Evolutionary conservation across 352 stramenopile genomes (phyloP), one percentile per base, ranked within the genome.

Genomic region (Globisporangium spiculum): DNA sequence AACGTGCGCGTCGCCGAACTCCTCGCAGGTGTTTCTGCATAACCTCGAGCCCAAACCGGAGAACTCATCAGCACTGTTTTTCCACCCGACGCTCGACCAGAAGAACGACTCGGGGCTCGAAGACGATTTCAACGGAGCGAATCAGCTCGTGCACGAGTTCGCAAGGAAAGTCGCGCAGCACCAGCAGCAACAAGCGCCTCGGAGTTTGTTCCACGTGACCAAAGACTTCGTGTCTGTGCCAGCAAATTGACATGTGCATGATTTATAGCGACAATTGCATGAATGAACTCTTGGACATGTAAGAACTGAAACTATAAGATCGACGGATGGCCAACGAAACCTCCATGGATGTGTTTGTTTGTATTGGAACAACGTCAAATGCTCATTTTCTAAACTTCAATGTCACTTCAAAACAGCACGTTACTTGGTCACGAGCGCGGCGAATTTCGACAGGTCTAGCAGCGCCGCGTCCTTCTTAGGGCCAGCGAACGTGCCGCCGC

Each of bases 31-130:
- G 14, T 93, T 93, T 58, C 70, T 93, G 22, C 70, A 73, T 20
- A 75, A 67, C 14, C 75, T 92, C 3, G 83, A 90, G 63, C 72
- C 78, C 7, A 79, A 75, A 30, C 75, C 83, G 0, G 66, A 74
- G 66, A 86, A 91, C 61, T 90, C 83, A 48, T 91, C 80, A 0
- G 75, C 80, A 3, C 65, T 83, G 2, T 83, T 90, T 48, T 73
- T 93, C 54, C 84, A 88, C 60, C 79, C 70, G 60, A 89, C 80
- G 14, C 83, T 93, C 24, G 76, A 81, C 38, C 70, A 87, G 30
- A 81, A 72, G 62, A 76, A 71, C 3, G 77, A 89, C 60, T 79
- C 74, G 12, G 70, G 73, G 6, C 74, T 81, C 1, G 80, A 91
- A 59, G 79, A 92, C 30, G 83, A 92, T 46, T 81, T 84, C 3